Evolutionary conservation across 805 yeast genomes (phyloP), one percentile per base, ranked within the genome.

Genomic region (Saccharomycopsis javanensis): DNA sequence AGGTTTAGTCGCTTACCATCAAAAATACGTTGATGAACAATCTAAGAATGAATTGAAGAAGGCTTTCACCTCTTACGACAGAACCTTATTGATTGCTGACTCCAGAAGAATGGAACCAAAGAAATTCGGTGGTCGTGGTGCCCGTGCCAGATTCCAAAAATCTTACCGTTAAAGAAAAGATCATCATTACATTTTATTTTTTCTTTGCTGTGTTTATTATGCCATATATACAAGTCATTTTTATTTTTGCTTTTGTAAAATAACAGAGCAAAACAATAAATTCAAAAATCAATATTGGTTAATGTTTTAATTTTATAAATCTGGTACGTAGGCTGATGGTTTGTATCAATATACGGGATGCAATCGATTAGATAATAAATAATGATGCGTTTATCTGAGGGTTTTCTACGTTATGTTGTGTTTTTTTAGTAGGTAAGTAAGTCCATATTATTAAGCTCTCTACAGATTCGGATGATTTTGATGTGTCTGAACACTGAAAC

Each of bases 71-170:
- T 75, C 96, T 72, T 95, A 91, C 86, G 99, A 94, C 92, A 91
- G 96, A 85, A 89, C 98, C 77, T 86, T 94, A 77, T 86, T 94
- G 81, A 94, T 94, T 78, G 98, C 99, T 72, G 99, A 94, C 79
- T 82, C 97, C 72, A 90, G 99, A 88, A 92, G 96, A 86, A 86
- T 91, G 86, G 99, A 94, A 85, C 99, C 99, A 86, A 94, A 94
- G 97, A 94, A 94, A 85, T 94, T 94, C 84, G 99, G 99, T 85
- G 99, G 99, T 85, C 96, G 96, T 80, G 99, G 99, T 88, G 99
- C 99, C 82, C 94, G 99, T 84, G 94, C 99, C 76, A 92, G 98
- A 83, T 92, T 88, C 97, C 99, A 94, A 86, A 94, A 94, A 80
- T 94, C 99, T 78, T 94, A 94, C 94, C 99, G 99, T 91, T 94